Percentiles rank a stretch among this genome's conserved stretches.
Conservation (phyloP, 768 basidiomycete genomes). For the Mycena rosella region DNA sequence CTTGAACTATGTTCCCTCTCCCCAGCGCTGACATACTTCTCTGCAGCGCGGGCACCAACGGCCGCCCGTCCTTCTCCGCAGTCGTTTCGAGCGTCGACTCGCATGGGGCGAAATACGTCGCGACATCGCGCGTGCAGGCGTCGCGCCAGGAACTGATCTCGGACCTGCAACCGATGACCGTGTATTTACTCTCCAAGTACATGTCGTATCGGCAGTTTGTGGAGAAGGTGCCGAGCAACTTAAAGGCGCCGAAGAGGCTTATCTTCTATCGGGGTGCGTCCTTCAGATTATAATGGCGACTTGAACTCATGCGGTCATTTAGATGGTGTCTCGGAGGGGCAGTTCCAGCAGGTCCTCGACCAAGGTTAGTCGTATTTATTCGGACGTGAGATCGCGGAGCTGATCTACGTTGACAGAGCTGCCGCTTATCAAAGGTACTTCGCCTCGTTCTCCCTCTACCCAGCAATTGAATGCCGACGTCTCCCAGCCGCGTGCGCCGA, state of each 20-base stretch:
- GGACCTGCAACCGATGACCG: slow-evolving; percentile 74
- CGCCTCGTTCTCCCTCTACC: slow-evolving; percentile 34
- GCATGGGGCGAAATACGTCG: slow-evolving; percentile 79
- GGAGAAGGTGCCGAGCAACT: slow-evolving; percentile 61
- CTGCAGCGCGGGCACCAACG: slow-evolving; percentile 76
- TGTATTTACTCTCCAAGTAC: slow-evolving; percentile 53
- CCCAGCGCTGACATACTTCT: slow-evolving; percentile 77
- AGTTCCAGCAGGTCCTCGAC: slow-evolving; percentile 67
- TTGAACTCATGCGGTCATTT: slow-evolving; percentile 36
- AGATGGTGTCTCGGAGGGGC: slow-evolving; percentile 71
- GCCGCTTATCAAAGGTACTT: slow-evolving; percentile 68
- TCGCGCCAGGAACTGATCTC: slow-evolving; percentile 86
- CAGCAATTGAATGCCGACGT: slow-evolving; percentile 1
- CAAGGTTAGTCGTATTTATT: slow-evolving; percentile 53
- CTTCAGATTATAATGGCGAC: slow-evolving; percentile 19
- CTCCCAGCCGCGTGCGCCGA: slow-evolving; percentile 71
- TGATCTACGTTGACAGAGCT: slow-evolving; percentile 62
- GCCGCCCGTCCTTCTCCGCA: slow-evolving; percentile 84
- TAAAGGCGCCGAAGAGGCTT: slow-evolving; percentile 74
- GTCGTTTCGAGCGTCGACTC: slow-evolving; percentile 86
- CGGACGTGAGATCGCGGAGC: neutral
- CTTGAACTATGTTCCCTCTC: slow-evolving; percentile 1
- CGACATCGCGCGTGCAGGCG: slow-evolving; percentile 67
- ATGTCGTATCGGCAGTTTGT: slow-evolving; percentile 63
- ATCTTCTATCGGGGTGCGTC: slow-evolving; percentile 79